Evolutionary conservation across 441 rosid genomes (phyloP).

Genomic region (Viola pubescens): DNA sequence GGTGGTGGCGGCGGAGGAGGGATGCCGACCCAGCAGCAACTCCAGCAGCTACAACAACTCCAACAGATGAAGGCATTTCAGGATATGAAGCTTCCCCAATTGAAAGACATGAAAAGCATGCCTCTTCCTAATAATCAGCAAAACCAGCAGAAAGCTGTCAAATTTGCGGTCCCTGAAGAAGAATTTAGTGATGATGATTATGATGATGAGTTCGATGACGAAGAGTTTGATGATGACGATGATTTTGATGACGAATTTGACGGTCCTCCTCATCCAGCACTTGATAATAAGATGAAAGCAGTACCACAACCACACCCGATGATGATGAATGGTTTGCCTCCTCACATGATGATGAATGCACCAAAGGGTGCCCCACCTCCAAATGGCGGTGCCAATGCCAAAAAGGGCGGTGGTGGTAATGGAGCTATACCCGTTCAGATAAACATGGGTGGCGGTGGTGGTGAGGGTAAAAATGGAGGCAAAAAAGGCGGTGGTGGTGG

Average conservation of each 20-base stretch:
- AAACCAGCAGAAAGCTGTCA: slow-evolving; percentile 47
- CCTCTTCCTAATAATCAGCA: slow-evolving; percentile 27
- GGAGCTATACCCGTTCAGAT: slow-evolving; percentile 40
- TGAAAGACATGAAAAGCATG: slow-evolving; percentile 43
- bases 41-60: slow-evolving; percentile 36
- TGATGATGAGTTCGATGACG: slow-evolving; percentile 44
- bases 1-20: slow-evolving; percentile 34
- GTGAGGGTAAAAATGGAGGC: slow-evolving; percentile 36
- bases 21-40: slow-evolving; percentile 37
- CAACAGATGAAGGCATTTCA: slow-evolving; percentile 55
- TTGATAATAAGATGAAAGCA: slow-evolving; percentile 35
- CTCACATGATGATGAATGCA: slow-evolving; percentile 43
- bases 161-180: slow-evolving; percentile 45
- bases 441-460: slow-evolving; percentile 29
- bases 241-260: slow-evolving; percentile 37
- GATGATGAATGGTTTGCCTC: slow-evolving; percentile 53
- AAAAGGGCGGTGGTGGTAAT: slow-evolving; percentile 31
- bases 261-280: slow-evolving; percentile 34
- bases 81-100: slow-evolving; percentile 60
- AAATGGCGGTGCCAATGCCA: slow-evolving; percentile 30
- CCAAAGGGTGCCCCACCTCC: slow-evolving; percentile 32
- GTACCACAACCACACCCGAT: slow-evolving; percentile 16
- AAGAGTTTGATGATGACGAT: slow-evolving; percentile 34
- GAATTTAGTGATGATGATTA: slow-evolving; percentile 42
- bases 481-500: slow-evolving; percentile 41